phyloP scores from a whole-genome alignment of 352 stramenopile species.

The Globisporangium sylvaticum region DNA sequence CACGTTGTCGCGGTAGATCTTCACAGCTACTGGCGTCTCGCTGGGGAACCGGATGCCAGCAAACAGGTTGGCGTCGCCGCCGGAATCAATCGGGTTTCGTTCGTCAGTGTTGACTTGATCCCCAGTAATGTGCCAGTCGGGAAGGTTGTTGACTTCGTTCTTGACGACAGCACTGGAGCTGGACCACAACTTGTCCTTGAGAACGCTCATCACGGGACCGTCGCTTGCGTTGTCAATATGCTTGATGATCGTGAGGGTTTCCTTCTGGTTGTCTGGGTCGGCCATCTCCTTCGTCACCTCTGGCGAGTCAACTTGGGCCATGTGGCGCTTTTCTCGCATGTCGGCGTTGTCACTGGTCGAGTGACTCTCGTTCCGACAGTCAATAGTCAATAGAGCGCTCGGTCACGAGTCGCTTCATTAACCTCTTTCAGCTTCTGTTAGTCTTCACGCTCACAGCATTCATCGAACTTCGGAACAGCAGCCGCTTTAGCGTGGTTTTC shows the following conservation, averaged over 20 bases:
- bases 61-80: not conserved
- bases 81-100: not conserved
- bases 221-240: no score
- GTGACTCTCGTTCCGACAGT: not conserved
- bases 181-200: no score
- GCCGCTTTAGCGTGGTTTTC: not conserved
- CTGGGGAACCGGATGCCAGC: no score
- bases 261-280: constrained; percentile 7
- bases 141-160: not conserved
- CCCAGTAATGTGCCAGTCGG: not conserved
- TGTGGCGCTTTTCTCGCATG: not conserved
- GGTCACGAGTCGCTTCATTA: not conserved
- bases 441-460: not conserved
- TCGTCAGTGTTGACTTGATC: not conserved
- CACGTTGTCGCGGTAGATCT: not conserved
- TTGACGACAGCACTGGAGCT: not conserved
- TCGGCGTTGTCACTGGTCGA: not conserved
- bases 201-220: no score
- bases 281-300: constrained; percentile 9
- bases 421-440: not conserved
- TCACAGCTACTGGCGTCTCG: not conserved
- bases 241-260: constrained; percentile 11
- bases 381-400: not conserved
- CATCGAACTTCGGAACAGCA: not conserved
- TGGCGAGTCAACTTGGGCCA: not conserved